phyloP scores from a whole-genome alignment of 1,284 basidiomycete genomes.

The Fomes fomentarius region DNA sequence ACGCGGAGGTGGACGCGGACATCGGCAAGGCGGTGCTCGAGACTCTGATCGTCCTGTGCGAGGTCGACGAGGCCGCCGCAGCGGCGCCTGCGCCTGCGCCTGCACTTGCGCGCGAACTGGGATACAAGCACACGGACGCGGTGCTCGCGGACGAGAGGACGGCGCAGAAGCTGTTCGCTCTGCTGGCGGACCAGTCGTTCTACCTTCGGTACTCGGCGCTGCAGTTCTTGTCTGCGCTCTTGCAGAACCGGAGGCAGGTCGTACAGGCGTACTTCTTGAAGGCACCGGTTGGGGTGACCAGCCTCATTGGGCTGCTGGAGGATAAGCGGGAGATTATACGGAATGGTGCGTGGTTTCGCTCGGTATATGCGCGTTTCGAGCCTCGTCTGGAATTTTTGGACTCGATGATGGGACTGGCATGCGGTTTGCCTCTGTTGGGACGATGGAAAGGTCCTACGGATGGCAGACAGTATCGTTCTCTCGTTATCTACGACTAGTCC shows the following conservation, averaged over 20 bases:
- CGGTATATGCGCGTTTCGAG: too few relatives aligned
- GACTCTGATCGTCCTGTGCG: conserved; percentile 80
- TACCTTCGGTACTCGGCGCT: conserved; percentile 89
- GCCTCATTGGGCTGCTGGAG: conserved; percentile 74
- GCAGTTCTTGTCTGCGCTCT: conserved; percentile 80
- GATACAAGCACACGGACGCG: conserved; percentile 72
- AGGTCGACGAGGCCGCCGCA: conserved; percentile 61
- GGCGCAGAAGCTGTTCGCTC: conserved; percentile 75
- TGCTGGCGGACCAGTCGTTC: conserved; percentile 80
- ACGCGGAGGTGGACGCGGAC: conserved; percentile 87
- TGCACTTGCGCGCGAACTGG: conserved; percentile 59
- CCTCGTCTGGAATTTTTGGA: too few relatives aligned
- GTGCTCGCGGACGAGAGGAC: conserved; percentile 75
- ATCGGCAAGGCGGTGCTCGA: conserved; percentile 91
- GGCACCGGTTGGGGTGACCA: conserved; percentile 73
- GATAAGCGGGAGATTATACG: conserved; percentile 85
- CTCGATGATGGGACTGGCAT: not conserved
- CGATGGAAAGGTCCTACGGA: too few relatives aligned
- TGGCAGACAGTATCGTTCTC: too few relatives aligned
- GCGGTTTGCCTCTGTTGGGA: not conserved
- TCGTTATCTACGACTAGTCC: too few relatives aligned
- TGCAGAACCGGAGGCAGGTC: conserved; percentile 78
- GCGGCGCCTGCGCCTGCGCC: too few relatives aligned
- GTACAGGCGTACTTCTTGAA: conserved; percentile 92
- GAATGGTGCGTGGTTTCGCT: conserved; percentile 60